Base-by-base conservation (phyloP, 805 yeast genomes). In the Cyberlindnera maclurae region DNA sequence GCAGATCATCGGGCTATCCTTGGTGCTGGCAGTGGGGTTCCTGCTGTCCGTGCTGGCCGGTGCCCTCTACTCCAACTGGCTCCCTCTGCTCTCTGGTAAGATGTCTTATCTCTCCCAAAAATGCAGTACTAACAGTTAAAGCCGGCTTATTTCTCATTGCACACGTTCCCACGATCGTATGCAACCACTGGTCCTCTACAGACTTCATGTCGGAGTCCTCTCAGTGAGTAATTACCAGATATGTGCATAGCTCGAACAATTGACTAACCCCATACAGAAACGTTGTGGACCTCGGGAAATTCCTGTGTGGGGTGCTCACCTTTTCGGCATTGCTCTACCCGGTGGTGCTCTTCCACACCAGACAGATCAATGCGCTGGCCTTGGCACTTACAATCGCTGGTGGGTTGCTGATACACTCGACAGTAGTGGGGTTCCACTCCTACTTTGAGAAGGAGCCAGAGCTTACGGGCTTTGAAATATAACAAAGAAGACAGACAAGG, bases 21-120 rank as follows among this genome's bases (percentile, higher is more conserved):
- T 79, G 29, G 78, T 84, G 28, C 68, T 85, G 26, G 84, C 95
- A 3, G 65, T 79, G 51, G 95, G 95, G 8, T 85, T 85, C 48
- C 70, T 85, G 36, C 65, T 83, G 39, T 77, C 83, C 27, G 78
- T 84, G 10, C 67, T 86, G 12, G 84, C 93, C 9, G 83, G 87
- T 26, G 82, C 83, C 4, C 65, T 86, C 7, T 81, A 71, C 56
- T 80, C 82, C 34, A 83, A 81, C 57, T 85, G 94, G 95, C 68
- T 74, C 48, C 93, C 95, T 8, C 65, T 84, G 40, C 63, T 78
- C 26, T 76, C 79, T 34, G 65, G 71, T 67, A 44, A 18, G 26
- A 17, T 27, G 15, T 17, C 27, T 15, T 31, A n/a, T n/a, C n/a
- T n/a, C n/a, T n/a, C n/a, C n/a, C n/a, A n/a, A n/a, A n/a, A n/a